Conservation (phyloP, 768 basidiomycete genomes). For the Trametes cinnabarina region DNA sequence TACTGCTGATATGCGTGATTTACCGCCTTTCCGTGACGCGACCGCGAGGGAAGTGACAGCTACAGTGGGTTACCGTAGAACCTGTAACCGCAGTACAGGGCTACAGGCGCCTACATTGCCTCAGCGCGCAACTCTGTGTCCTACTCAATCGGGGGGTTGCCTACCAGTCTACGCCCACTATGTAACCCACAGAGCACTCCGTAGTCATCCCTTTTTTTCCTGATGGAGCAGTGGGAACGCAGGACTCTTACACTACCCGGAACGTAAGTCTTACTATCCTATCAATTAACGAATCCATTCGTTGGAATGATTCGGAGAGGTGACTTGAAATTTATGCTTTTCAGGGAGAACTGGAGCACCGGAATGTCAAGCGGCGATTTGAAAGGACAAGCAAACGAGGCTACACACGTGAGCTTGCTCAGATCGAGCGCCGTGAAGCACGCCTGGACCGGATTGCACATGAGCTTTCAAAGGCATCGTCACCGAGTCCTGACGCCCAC, state of each 20-base stretch:
- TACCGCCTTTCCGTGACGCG: no score
- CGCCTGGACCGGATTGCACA: neutral
- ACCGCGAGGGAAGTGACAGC: no score
- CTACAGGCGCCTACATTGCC: no score
- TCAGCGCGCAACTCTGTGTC: no score
- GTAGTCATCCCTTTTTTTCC: no score
- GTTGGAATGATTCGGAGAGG: neutral
- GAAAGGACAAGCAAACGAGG: neutral
- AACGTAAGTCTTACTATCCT: conserved; percentile 14
- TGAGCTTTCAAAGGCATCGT: neutral
- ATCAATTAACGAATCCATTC: neutral
- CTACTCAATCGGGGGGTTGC: no score
- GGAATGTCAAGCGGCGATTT: neutral
- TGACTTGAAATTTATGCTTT: neutral
- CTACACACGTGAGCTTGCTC: neutral
- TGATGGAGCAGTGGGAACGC: conserved; percentile 19
- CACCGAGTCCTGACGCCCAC: neutral
- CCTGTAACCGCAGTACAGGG: no score
- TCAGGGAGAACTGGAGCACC: neutral
- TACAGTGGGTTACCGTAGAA: no score
- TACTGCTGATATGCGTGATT: no score
- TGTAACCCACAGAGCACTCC: no score
- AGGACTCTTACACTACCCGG: conserved; percentile 27
- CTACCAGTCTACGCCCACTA: no score
- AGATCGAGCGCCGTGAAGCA: neutral